phyloP scores from a whole-genome alignment of 176 grass and related monocot species.

The Triticum urartu region DNA sequence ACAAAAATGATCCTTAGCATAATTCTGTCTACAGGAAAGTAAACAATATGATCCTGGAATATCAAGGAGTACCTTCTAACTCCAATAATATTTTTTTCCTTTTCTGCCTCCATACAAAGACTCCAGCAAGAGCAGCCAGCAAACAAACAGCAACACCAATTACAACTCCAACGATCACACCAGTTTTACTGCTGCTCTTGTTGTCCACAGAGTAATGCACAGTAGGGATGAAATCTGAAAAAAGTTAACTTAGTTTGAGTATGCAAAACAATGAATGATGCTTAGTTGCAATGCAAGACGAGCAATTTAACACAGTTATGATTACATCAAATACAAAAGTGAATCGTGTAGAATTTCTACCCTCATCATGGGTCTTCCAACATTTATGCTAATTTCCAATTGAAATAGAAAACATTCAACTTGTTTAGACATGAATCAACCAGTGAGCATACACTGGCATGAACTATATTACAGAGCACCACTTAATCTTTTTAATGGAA shows the following conservation, averaged over 20 bases:
- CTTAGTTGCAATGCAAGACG: not conserved
- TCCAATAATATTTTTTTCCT: conserved; percentile 32
- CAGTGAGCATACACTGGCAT: not conserved
- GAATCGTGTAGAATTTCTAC: not conserved
- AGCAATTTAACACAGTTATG: not conserved
- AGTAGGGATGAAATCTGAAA: conserved; percentile 69
- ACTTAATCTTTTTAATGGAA: not conserved
- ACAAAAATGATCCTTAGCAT: not conserved
- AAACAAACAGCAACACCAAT: conserved; percentile 24
- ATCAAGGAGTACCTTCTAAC: conserved; percentile 29
- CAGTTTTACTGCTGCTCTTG: conserved; percentile 26
- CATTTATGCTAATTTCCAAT: conserved; percentile 1
- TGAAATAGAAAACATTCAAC: not conserved
- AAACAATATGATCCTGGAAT: not conserved
- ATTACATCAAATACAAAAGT: not conserved
- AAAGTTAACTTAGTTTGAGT: conserved; percentile 23
- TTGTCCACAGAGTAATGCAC: conserved; percentile 18
- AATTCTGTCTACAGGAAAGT: not conserved
- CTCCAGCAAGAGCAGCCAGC: conserved; percentile 29
- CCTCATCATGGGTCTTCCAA: not conserved
- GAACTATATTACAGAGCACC: not conserved
- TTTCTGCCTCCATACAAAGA: conserved; percentile 39
- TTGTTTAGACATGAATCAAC: not conserved
- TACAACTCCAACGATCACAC: conserved; percentile 50
- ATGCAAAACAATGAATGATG: not conserved